Evolutionary conservation across 2,329 filamentous ascomycete species (phyloP).

Genomic region (Aureobasidium namibiae): DNA sequence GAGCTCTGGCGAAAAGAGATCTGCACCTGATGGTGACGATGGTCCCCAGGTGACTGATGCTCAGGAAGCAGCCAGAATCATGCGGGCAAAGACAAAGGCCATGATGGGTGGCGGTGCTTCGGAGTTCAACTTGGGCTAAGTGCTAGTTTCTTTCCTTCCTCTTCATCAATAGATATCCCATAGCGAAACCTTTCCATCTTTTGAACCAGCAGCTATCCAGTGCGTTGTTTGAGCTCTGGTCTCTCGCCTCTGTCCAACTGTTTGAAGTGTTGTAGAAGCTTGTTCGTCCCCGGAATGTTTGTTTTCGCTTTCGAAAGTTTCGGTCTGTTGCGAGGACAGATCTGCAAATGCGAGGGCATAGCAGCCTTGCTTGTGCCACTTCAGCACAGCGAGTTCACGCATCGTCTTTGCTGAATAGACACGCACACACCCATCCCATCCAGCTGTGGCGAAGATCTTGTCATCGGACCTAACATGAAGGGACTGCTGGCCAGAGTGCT

Average conservation of each 20-base stretch:
- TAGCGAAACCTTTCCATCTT: constrained; percentile 89
- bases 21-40: constrained; percentile 20
- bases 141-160: neutral
- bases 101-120: constrained; percentile 39
- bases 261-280: neutral
- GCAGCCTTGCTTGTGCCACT: constrained; percentile 87
- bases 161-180: constrained; percentile 72
- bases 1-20: constrained; percentile 26
- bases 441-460: constrained; percentile 77
- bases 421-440: constrained; percentile 77
- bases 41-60: constrained; percentile 26
- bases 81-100: constrained; percentile 45
- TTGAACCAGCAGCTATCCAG: constrained; percentile 84
- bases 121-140: constrained; percentile 51
- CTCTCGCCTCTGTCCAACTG: constrained; percentile 47
- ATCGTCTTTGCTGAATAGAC: constrained; percentile 75
- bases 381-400: constrained; percentile 82
- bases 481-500: constrained; percentile 83
- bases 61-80: constrained; percentile 43
- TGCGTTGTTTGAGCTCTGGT: constrained; percentile 62
- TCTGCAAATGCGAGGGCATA: constrained; percentile 69
- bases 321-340: constrained; percentile 18
- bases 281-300: neutral
- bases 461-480: constrained; percentile 70
- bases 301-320: neutral